Evolutionary conservation across 2,329 filamentous ascomycete species (phyloP).

Genomic region (Colletotrichum sp.): DNA sequence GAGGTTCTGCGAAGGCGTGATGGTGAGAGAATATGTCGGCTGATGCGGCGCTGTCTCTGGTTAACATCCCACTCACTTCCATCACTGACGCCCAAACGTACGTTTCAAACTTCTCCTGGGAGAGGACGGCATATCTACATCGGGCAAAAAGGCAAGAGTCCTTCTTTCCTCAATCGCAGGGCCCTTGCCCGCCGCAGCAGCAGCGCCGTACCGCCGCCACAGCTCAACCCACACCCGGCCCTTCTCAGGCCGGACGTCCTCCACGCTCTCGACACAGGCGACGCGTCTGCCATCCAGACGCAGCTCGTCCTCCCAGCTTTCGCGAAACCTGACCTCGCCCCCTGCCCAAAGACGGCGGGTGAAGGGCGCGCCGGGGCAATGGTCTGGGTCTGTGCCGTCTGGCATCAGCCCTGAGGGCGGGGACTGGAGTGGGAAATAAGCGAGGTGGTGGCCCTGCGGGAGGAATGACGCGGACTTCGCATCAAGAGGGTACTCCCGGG

Average conservation of each 20-base stretch:
- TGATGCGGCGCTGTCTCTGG: constrained; percentile 34
- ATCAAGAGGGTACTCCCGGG: constrained; percentile 6
- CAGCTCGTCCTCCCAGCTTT: constrained; percentile 32
- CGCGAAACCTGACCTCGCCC: constrained; percentile 67
- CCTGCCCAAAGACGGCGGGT: constrained; percentile 88
- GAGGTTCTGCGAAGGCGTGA: constrained; percentile 72
- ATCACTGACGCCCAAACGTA: constrained; percentile 18
- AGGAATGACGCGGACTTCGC: constrained; percentile 33
- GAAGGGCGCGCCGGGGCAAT: constrained; percentile 76
- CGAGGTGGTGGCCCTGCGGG: constrained; percentile 77
- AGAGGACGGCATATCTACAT: constrained; percentile 21
- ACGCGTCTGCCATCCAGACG: constrained; percentile 42
- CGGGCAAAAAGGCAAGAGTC: constrained; percentile 57
- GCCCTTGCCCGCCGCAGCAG: constrained; percentile 15
- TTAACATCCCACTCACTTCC: background rate
- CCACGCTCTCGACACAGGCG: constrained; percentile 52
- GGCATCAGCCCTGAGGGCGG: constrained; percentile 66
- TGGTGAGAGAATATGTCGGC: constrained; percentile 40
- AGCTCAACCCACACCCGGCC: constrained; percentile 56
- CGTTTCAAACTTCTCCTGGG: constrained; percentile 29
- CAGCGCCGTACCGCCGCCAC: constrained; percentile 45
- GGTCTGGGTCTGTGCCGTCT: constrained; percentile 85
- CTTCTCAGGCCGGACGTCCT: constrained; percentile 35
- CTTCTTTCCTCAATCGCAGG: constrained; percentile 51
- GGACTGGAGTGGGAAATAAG: constrained; percentile 82